Base-by-base conservation (phyloP, 805 yeast genomes). In the Saccharomycopsis babjevae region DNA sequence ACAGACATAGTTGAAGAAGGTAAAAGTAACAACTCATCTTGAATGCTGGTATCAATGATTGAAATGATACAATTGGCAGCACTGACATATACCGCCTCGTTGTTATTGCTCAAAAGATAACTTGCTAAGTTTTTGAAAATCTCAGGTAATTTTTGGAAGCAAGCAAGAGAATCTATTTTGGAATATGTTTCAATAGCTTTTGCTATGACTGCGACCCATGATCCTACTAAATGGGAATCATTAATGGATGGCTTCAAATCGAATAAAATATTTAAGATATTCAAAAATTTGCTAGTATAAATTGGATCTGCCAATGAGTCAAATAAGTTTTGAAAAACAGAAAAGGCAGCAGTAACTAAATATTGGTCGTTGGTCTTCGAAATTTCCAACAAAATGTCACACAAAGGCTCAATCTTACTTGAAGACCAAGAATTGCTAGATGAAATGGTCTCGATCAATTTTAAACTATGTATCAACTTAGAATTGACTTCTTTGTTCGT, bases 181-280 rank as follows among this genome's bases (percentile, higher is more conserved):
- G 87, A 73, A 65, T 81, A 83, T 0, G 86, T 75, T 2, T 79
- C 73, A 56, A 82, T 75, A 56, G 93, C 96, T 68, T 90, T 91
- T 8, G 97, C 94, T 54, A 93, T 81, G 22, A 92, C 96, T 1
- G 97, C 97, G 50, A 91, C 79, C 99, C 99, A 94, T 13, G 97
- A 82, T 15, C 96, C 97, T 1, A 93, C 90, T 66, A 94, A 79
- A 71, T 90, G 92, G 36, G 86, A 78, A 69, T 94, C 98, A 67
- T 85, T 87, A 25, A 81, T 71, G 0, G 96, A 79, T 4, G 99
- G 99, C 66, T 84, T 85, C 69, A 92, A 77, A 63, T 87, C 88
- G 67, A 89, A 81, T 54, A 94, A 83, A 54, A 88, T 81, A 66
- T 86, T 83, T 62, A 90, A 74, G 11, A 90, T 84, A 59, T 76